Evolutionary conservation across 768 basidiomycete genomes (phyloP), one percentile per base, ranked within the genome.

Genomic region (Podaxis carcinomalis): DNA sequence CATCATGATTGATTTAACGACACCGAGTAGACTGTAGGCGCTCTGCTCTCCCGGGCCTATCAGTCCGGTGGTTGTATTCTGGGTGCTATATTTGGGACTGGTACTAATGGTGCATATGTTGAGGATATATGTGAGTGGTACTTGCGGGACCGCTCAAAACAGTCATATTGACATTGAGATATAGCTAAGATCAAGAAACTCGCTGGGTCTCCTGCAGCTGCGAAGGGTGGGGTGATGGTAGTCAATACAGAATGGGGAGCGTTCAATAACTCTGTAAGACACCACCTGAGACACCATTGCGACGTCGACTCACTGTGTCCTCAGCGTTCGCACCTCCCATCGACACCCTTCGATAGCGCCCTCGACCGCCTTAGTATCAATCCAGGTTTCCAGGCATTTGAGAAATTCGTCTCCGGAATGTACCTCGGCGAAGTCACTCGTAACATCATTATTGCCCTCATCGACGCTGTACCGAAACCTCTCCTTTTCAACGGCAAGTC

Each of bases 321-420:
- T 40, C 64, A 95, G 89, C 87, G 95, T 59, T 80, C 83, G 10
- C 86, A 89, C 55, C 83, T 99, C 11, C 95, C 95, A 4, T 83
- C 87, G 5, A 97, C 96, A 0, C 84, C 90, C 2, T 97, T 87
- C 68, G 97, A 99, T 73, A 95, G 91, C 75, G 85, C 89, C 63
- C 78, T 98, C 21, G 97, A 99, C 73, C 88, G 97, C 55, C 85
- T 90, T 68, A 93, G 90, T 61, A 98, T 98, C 75, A 99, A 99
- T 68, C 95, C 95, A 27, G 80, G 83, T 37, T 89, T 83, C 71
- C 97, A 98, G 72, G 92, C 92, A 1, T 98, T 94, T 70, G 97
- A 99, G 75, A 99, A 98, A 78, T 93, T 97, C 77, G 90, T 99
- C 66, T 97, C 94, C 1, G 97, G 97, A 59, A 98, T 99, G 96